phyloP scores from a whole-genome alignment of 2,329 filamentous ascomycete genomes.

The Fusarium penzigii region DNA sequence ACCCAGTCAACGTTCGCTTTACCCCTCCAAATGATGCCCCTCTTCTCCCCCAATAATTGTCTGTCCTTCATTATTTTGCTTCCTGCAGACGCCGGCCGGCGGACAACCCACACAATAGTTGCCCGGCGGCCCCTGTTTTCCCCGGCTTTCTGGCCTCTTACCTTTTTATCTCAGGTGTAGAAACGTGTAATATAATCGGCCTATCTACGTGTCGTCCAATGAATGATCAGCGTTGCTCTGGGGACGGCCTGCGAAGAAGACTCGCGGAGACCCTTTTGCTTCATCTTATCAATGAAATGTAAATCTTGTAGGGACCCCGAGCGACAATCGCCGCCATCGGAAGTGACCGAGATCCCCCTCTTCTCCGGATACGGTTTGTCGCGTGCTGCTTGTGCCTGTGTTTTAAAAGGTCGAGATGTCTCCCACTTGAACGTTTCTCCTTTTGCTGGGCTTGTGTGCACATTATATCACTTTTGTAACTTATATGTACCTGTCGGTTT shows the following conservation, averaged over 20 bases:
- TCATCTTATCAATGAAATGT: not conserved
- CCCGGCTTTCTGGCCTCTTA: not conserved
- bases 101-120: not conserved
- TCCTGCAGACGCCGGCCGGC: not conserved
- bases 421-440: slow-evolving; percentile 2
- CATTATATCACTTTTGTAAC: not conserved
- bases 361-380: slow-evolving; percentile 15
- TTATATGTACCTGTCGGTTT: not conserved
- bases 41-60: not conserved
- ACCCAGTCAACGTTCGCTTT: slow-evolving; percentile 1
- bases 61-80: not conserved
- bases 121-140: not conserved
- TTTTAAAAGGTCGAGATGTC: slow-evolving; percentile 21
- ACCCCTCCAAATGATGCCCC: slow-evolving; percentile 2
- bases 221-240: not conserved
- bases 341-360: slow-evolving; percentile 33
- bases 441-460: not conserved
- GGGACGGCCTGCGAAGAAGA: not conserved
- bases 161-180: not conserved
- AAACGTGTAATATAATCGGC: not conserved
- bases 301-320: not conserved
- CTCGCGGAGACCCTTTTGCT: not conserved
- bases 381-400: slow-evolving; percentile 5
- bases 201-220: not conserved
- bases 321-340: slow-evolving; percentile 27